phyloP scores from a whole-genome alignment of 2,329 filamentous ascomycete species.

The Moelleriella libera region DNA sequence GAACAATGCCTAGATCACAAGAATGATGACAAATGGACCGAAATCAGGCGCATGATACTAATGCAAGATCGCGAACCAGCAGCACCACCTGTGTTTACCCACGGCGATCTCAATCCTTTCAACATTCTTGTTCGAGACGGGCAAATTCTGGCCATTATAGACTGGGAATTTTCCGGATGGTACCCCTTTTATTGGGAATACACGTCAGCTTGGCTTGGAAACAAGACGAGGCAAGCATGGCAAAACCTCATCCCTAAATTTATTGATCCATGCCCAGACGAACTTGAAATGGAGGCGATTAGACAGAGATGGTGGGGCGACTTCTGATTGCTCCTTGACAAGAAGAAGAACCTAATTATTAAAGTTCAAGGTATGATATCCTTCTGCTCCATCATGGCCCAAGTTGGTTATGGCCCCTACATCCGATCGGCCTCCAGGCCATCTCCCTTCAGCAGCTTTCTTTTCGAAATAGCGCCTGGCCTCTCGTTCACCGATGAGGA shows the following conservation, averaged over 20 bases:
- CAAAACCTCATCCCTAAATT: slow-evolving; percentile 16
- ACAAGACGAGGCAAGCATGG: slow-evolving; percentile 20
- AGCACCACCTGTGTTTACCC: slow-evolving; percentile 26
- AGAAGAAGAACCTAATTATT: not conserved
- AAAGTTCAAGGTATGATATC: slow-evolving; percentile 9
- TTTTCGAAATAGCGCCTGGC: slow-evolving; percentile 19
- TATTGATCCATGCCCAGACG: slow-evolving; percentile 19
- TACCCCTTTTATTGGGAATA: slow-evolving; percentile 21
- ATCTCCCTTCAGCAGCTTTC: slow-evolving; percentile 15
- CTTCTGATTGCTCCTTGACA: slow-evolving; percentile 1
- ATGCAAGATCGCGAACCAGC: slow-evolving; percentile 19
- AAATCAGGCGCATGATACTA: slow-evolving; percentile 17
- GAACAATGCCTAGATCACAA: slow-evolving; percentile 7
- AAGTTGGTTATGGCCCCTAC: slow-evolving; percentile 14
- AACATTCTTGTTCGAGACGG: slow-evolving; percentile 28
- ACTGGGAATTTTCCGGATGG: slow-evolving; percentile 20
- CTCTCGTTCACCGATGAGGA: slow-evolving; percentile 8
- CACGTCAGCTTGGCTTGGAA: slow-evolving; percentile 11
- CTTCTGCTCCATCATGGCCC: slow-evolving; percentile 11
- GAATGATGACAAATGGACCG: slow-evolving; percentile 11
- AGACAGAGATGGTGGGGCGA: slow-evolving; percentile 21
- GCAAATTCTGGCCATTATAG: slow-evolving; percentile 27
- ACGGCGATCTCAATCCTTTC: slow-evolving; percentile 26
- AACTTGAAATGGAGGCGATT: slow-evolving; percentile 24
- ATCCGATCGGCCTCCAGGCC: slow-evolving; percentile 3